Evolutionary conservation across 192 early-diverging fungal genomes (phyloP).

Genomic region (Podila verticillata): DNA sequence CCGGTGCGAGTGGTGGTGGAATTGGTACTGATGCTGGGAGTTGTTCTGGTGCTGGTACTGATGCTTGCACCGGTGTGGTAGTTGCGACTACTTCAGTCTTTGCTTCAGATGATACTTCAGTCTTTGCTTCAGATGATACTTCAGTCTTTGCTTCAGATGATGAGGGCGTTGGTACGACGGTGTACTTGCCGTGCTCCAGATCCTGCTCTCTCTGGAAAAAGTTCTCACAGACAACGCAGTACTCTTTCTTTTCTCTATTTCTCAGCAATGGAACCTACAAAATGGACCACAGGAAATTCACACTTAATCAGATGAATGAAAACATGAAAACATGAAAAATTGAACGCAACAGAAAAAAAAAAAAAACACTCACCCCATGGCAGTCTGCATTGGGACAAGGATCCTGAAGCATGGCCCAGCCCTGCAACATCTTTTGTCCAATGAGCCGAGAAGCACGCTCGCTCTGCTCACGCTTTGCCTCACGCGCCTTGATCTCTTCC

Average conservation of each 20-base stretch:
- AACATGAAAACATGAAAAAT: not conserved
- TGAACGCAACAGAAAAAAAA: not conserved
- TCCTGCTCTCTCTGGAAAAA: conserved; percentile 49
- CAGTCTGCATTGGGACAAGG: conserved; percentile 62
- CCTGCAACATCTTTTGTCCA: conserved; percentile 64
- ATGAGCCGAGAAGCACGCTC: conserved; percentile 60
- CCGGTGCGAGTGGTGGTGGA: conserved; percentile 23
- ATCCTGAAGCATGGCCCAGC: conserved; percentile 66
- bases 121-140: not conserved
- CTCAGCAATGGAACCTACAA: conserved; percentile 45
- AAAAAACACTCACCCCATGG: conserved; percentile 52
- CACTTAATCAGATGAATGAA: no score
- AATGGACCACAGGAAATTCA: not conserved
- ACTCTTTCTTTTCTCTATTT: conserved; percentile 53
- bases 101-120: not conserved
- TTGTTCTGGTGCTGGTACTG: conserved; percentile 50
- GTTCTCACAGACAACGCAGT: conserved; percentile 53
- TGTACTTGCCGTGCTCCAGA: conserved; percentile 44
- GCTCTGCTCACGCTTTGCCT: conserved; percentile 56
- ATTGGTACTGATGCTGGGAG: conserved; percentile 25
- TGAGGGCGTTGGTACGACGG: conserved; percentile 3
- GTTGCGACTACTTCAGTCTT: no score
- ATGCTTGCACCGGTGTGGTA: conserved; percentile 16
- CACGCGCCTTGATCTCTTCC: conserved; percentile 39
- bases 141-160: not conserved